A percentile compares a stretch with the other conserved stretches of the same genome.
These are phyloP conservation scores for Leishmania martiniquensis DNA, from an alignment of 208 protist genomes.

Conservation along the genomic window DNA sequence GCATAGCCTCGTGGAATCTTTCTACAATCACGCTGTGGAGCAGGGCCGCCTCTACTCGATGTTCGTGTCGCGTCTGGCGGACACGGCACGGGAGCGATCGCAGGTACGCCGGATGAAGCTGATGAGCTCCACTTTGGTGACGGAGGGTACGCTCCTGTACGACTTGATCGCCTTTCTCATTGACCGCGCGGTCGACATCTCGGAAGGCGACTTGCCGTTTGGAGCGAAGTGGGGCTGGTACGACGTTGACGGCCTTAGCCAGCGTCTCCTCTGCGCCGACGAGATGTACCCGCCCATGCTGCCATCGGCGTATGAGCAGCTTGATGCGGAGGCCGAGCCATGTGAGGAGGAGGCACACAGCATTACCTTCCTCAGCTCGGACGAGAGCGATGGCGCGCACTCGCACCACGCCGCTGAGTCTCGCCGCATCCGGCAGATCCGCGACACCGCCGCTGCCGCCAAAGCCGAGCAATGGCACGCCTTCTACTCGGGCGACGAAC, in stretches of 20 bases:
- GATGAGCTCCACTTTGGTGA: constrained; percentile 73
- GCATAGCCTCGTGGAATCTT: constrained; percentile 62
- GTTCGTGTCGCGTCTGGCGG: constrained; percentile 65
- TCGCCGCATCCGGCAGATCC: constrained; percentile 37
- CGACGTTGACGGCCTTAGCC: constrained; percentile 84
- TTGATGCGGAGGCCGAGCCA: constrained; percentile 31
- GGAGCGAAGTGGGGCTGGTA: constrained; percentile 60
- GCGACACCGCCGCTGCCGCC: constrained; percentile 21
- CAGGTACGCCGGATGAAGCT: constrained; percentile 77
- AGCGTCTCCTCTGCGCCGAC: constrained; percentile 49
- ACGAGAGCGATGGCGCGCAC: constrained; percentile 84
- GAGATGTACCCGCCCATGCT: constrained; percentile 78
- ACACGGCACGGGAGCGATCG: constrained; percentile 60
- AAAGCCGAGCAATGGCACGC: constrained; percentile 1
- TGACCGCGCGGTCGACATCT: constrained; percentile 79
- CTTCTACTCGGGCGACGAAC: constrained; percentile 1
- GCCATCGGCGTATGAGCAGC: constrained; percentile 23
- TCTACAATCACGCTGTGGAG: constrained; percentile 62
- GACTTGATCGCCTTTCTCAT: constrained; percentile 86
- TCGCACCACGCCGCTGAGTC: constrained; percentile 74
- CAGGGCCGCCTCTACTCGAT: constrained; percentile 59
- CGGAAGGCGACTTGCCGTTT: constrained; percentile 43
- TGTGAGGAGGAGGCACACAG: constrained; percentile 48
- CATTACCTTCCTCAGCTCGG: constrained; percentile 84
- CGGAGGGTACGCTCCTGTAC: constrained; percentile 69